These are phyloP conservation scores for Vanilla planifolia DNA, from an alignment of 106 monocot genomes.

Conservation along the genomic window DNA sequence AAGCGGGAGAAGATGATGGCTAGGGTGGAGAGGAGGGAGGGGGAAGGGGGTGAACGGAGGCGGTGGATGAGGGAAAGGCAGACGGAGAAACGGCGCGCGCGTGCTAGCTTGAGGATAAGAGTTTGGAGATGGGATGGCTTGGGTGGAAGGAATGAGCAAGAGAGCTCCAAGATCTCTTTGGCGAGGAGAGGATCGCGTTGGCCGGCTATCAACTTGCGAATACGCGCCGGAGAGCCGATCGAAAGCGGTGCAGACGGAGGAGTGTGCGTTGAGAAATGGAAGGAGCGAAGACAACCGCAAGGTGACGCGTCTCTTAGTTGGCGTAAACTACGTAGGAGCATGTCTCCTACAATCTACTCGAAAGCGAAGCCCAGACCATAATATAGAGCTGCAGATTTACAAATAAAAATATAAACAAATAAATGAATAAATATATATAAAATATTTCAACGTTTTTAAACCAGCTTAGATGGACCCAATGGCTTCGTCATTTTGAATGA, in stretches of 20 bases:
- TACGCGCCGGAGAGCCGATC: slow-evolving; percentile 46
- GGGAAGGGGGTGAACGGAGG: slow-evolving; percentile 14
- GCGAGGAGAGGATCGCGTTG: slow-evolving; percentile 78
- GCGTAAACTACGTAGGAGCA: no score
- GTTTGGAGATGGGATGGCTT: slow-evolving; percentile 36
- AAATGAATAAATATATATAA: no score
- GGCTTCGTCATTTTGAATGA: no score
- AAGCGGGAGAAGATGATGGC: slow-evolving; percentile 19
- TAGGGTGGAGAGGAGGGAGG: slow-evolving; percentile 10
- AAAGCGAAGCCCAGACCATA: no score
- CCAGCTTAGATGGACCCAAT: no score
- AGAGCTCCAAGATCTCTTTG: slow-evolving; percentile 48
- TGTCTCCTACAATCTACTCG: no score
- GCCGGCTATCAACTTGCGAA: slow-evolving; percentile 69
- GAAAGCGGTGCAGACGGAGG: neutral
- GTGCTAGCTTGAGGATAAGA: slow-evolving; percentile 34
- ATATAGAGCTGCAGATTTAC: no score
- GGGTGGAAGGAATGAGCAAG: slow-evolving; percentile 34
- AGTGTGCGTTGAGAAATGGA: neutral
- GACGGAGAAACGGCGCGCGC: slow-evolving; percentile 27
- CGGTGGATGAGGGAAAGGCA: slow-evolving; percentile 26
- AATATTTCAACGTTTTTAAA: no score
- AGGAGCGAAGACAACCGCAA: no score
- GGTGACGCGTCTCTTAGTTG: no score
- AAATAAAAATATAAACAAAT: no score